These are phyloP conservation scores for Drechmeria coniospora DNA, from an alignment of 2,329 filamentous ascomycete species.

Conservation along the genomic window DNA sequence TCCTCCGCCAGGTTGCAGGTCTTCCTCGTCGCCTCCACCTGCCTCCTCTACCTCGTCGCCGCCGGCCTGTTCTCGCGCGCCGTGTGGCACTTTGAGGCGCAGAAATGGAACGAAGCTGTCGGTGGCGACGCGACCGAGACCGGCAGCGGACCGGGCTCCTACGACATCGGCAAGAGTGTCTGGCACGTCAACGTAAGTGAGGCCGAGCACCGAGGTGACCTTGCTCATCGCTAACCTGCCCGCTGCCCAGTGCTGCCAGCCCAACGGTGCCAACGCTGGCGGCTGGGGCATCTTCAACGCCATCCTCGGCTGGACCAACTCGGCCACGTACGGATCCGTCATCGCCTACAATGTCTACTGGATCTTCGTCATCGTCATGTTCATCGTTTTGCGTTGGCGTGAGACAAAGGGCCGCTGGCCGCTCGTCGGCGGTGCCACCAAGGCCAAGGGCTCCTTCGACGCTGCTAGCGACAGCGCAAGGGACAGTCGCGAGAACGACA, in stretches of 20 bases:
- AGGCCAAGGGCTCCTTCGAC: slow-evolving; percentile 12
- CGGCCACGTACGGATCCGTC: slow-evolving; percentile 74
- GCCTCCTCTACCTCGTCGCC: slow-evolving; percentile 70
- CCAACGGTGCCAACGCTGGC: slow-evolving; percentile 53
- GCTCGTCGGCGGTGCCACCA: no score
- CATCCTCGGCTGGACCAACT: slow-evolving; percentile 76
- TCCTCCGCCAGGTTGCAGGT: slow-evolving; percentile 38
- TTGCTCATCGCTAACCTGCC: neutral
- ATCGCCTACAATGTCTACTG: slow-evolving; percentile 83
- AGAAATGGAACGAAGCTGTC: slow-evolving; percentile 51
- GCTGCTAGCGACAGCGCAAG: slow-evolving; percentile 9
- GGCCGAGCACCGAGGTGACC: neutral
- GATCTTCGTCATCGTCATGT: slow-evolving; percentile 57
- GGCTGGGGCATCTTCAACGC: slow-evolving; percentile 84
- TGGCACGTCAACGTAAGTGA: slow-evolving; percentile 65
- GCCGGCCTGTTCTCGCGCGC: slow-evolving; percentile 67
- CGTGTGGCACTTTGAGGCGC: slow-evolving; percentile 59
- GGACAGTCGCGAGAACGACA: slow-evolving; percentile 12
- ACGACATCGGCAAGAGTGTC: slow-evolving; percentile 62
- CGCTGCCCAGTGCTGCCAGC: slow-evolving; percentile 53
- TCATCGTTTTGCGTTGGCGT: slow-evolving; percentile 49
- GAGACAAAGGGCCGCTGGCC: slow-evolving; percentile 41
- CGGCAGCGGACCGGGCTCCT: slow-evolving; percentile 52
- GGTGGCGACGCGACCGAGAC: slow-evolving; percentile 39
- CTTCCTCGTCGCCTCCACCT: slow-evolving; percentile 71